Conservation (phyloP, 306 rosid species). For the Prunus fruticosa region DNA sequence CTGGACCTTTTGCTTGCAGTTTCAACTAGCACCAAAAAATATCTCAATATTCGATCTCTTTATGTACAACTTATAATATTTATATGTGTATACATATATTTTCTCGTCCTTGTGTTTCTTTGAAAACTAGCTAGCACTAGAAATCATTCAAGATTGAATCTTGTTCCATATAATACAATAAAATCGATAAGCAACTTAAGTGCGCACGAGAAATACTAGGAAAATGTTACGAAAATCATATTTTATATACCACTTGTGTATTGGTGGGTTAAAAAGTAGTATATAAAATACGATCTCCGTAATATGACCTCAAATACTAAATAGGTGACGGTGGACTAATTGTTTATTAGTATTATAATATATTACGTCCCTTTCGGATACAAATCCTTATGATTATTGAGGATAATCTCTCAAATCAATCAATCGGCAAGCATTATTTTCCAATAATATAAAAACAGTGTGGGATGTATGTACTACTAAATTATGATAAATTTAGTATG, state of each 20-base stretch:
- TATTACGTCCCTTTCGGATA: too few species aligned
- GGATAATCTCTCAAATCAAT: too few species aligned
- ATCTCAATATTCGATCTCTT: conserved; percentile 5
- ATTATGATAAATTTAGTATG: not conserved
- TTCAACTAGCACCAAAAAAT: not conserved
- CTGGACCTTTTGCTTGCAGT: not conserved
- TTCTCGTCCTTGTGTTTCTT: not conserved
- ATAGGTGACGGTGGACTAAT: too few species aligned
- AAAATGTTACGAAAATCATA: too few species aligned
- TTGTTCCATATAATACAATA: too few species aligned
- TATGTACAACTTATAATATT: not conserved
- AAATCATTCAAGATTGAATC: not conserved
- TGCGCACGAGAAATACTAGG: not conserved
- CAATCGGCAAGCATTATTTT: too few species aligned
- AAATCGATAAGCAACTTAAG: not conserved
- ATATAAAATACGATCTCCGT: too few species aligned
- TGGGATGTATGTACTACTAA: not conserved
- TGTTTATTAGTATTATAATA: too few species aligned
- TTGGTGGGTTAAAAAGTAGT: too few species aligned
- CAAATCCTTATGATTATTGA: too few species aligned
- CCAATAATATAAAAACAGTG: not conserved
- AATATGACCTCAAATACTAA: too few species aligned
- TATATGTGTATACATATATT: not conserved
- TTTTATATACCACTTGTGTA: too few species aligned
- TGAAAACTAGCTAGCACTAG: not conserved